Base-by-base conservation (phyloP, 257 asterid genomes). In the Przewalskia tangutica region DNA sequence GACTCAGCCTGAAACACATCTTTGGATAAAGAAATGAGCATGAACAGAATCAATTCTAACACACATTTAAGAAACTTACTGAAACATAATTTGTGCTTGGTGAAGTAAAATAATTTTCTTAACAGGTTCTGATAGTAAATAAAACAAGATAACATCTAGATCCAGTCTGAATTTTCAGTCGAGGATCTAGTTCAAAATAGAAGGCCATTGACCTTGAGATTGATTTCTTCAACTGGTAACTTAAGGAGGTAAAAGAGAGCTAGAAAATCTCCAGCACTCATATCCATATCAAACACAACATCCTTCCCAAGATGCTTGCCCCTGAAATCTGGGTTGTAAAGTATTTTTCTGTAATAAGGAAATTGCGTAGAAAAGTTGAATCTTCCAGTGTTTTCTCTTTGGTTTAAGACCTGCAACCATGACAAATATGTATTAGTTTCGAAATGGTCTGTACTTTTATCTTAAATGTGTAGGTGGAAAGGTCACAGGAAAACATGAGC, bases 221-320 rank as follows among this genome's bases (percentile, higher is more conserved):
- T 88, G 85, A 93, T 85, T 8, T 84, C 84, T 87, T 91, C 92
- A 16, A 89, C 81, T 0, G 98, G 98, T 56, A 86, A 6, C 82
- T 95, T 93, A 77, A 93, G 97, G 77, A 95, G 97, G 84, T 90
- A 95, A 71, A 95, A 85, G 70, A 95, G 95, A 63, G 98, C 91
- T 77, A 95, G 85, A 85, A 95, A 92, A 86, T 95, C 98, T 84
- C 98, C 98, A 56, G 89, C 91, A 82, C 98, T 93, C 98, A 93
- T 89, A 86, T 95, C 97, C 97, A 90, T 93, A 92, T 95, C 98
- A 42, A 95, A 95, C 53, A 95, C 89, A 6, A 93, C 87, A 77
- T 85, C 88, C 76, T 85, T 92, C 34, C 98, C 98, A 0, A 87
- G 88, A n/a, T 20, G 34, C 82, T 83, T 88, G 51, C 90, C 93